Evolutionary conservation across 306 rosid genomes (phyloP).

Genomic region (Luffa acutangula): DNA sequence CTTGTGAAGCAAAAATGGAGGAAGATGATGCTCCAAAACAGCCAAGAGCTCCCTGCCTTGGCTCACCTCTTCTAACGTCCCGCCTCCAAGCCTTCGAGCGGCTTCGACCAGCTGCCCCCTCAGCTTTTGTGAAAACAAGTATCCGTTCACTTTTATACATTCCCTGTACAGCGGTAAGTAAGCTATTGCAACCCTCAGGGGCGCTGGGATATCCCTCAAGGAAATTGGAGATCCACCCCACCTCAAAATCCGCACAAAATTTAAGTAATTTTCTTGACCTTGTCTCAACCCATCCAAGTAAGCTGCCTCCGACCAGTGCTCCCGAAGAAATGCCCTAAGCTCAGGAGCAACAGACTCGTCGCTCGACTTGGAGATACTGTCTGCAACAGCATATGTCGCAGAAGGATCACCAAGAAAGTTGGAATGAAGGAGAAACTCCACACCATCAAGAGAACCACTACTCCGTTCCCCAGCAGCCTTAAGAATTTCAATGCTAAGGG

Average conservation of each 20-base stretch:
- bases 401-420: constrained; percentile 77
- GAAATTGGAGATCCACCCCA: constrained; percentile 69
- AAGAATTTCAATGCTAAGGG: constrained; percentile 70
- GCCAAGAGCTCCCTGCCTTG: constrained; percentile 55
- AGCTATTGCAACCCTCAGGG: constrained; percentile 59
- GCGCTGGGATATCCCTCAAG: constrained; percentile 70
- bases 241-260: constrained; percentile 53
- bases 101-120: constrained; percentile 87
- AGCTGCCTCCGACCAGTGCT: constrained; percentile 73
- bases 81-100: constrained; percentile 51
- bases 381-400: constrained; percentile 77
- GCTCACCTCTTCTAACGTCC: constrained; percentile 39
- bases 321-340: constrained; percentile 55
- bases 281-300: constrained; percentile 46
- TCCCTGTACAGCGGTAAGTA: constrained; percentile 78
- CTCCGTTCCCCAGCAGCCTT: constrained; percentile 90
- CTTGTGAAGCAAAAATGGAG: constrained; percentile 46
- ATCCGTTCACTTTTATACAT: constrained; percentile 57
- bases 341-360: constrained; percentile 65
- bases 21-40: constrained; percentile 73
- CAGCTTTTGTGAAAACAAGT: constrained; percentile 60
- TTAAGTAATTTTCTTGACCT: constrained; percentile 61
- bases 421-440: constrained; percentile 71
- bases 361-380: constrained; percentile 58
- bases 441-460: constrained; percentile 73